Evolutionary conservation across 2,329 filamentous ascomycete species (phyloP).

Genomic region (Neofusicoccum kwambonambiense): DNA sequence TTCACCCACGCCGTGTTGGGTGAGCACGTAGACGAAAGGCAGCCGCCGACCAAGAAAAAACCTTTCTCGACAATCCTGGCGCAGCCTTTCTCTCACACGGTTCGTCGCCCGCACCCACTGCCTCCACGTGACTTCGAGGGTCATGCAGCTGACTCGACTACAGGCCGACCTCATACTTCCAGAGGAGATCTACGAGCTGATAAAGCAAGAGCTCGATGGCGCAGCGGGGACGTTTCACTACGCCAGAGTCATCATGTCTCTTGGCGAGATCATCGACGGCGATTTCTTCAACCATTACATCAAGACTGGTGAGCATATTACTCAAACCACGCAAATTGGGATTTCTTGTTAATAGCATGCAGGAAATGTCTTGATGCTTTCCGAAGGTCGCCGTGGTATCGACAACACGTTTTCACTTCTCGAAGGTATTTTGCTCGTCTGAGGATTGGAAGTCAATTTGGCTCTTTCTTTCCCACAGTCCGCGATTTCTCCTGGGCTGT

Average conservation of each 20-base stretch:
- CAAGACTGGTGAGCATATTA: slow-evolving; percentile 61
- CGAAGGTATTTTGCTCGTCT: slow-evolving; percentile 55
- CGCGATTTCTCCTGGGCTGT: neutral
- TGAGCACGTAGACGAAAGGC: slow-evolving; percentile 66
- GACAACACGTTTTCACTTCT: slow-evolving; percentile 71
- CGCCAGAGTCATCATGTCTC: slow-evolving; percentile 68
- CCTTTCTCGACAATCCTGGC: slow-evolving; percentile 70
- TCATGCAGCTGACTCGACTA: neutral
- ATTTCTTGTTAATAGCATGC: neutral
- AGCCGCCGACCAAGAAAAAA: slow-evolving; percentile 69
- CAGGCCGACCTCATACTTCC: slow-evolving; percentile 67
- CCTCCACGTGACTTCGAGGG: neutral
- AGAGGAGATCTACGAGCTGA: slow-evolving; percentile 55
- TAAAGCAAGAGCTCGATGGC: slow-evolving; percentile 54
- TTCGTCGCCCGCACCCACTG: slow-evolving; percentile 30
- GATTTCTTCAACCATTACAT: slow-evolving; percentile 84
- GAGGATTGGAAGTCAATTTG: too few species aligned
- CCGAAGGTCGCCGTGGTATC: slow-evolving; percentile 67
- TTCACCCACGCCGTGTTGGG: slow-evolving; percentile 68
- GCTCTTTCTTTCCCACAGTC: neutral
- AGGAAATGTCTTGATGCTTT: slow-evolving; percentile 83
- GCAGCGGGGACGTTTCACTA: slow-evolving; percentile 50
- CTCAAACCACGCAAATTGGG: neutral
- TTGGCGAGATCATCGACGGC: slow-evolving; percentile 68
- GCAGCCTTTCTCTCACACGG: slow-evolving; percentile 69